Conservation (phyloP, 345 rosid species). For the Salix purpurea region DNA sequence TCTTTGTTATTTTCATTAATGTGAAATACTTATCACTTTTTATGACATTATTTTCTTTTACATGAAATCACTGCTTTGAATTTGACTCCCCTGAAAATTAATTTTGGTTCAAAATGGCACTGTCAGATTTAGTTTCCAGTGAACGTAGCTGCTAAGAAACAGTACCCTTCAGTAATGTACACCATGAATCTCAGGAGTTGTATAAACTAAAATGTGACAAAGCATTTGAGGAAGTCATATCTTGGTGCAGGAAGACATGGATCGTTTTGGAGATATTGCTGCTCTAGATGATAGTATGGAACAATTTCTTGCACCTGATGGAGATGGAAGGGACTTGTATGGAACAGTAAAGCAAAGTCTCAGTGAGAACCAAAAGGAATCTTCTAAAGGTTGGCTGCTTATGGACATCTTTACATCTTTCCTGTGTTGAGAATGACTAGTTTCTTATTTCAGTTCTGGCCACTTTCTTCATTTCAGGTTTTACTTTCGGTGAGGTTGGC, state of each 20-base stretch:
- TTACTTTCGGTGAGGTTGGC: conserved; percentile 56
- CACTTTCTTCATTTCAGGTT: conserved; percentile 36
- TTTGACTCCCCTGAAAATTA: too few relatives aligned
- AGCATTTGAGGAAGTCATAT: conserved; percentile 13
- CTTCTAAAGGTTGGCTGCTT: conserved; percentile 41
- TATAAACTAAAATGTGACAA: neutral
- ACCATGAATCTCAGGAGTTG: neutral
- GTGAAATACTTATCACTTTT: too few relatives aligned
- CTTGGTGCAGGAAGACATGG: conserved; percentile 57
- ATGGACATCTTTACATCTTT: neutral
- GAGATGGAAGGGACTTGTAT: conserved; percentile 43
- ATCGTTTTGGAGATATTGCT: conserved; percentile 46
- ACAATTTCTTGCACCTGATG: conserved; percentile 49
- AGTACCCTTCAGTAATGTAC: neutral
- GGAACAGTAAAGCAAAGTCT: conserved; percentile 44
- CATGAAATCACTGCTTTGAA: too few relatives aligned
- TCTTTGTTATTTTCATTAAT: too few relatives aligned
- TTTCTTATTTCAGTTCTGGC: neutral
- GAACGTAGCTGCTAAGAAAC: neutral
- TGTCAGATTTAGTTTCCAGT: neutral
- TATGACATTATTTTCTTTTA: too few relatives aligned
- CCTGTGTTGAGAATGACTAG: neutral
- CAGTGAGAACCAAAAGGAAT: conserved; percentile 40
- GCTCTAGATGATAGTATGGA: conserved; percentile 58
- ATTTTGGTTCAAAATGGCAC: neutral